Evolutionary conservation across 2,329 filamentous ascomycete species (phyloP).

Genomic region (Bipolaris bicolor): DNA sequence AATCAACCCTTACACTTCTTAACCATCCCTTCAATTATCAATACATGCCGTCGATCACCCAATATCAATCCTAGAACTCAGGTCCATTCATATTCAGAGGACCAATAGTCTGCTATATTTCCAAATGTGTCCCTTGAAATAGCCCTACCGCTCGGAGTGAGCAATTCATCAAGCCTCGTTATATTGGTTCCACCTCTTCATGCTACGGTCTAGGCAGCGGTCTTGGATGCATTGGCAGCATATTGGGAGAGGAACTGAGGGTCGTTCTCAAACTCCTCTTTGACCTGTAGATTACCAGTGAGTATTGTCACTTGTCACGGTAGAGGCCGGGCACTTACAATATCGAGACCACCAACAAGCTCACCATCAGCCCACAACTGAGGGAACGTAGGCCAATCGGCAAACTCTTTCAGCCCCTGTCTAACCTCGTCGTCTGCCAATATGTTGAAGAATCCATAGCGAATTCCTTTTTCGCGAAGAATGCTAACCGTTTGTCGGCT

Average conservation of each 20-base stretch:
- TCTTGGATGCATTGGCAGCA: conserved; percentile 50
- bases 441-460: conserved; percentile 99
- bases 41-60: too few species aligned
- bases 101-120: too few species aligned
- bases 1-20: too few species aligned
- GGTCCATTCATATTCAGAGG: too few species aligned
- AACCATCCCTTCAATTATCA: too few species aligned
- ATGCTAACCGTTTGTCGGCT: conserved; percentile 87
- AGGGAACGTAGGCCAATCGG: conserved; percentile 98
- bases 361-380: conserved; percentile 93
- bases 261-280: conserved; percentile 88
- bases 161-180: neutral
- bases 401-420: conserved; percentile 93
- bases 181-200: neutral
- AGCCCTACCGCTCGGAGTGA: too few species aligned
- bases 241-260: conserved; percentile 81
- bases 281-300: conserved; percentile 66
- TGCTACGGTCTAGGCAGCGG: conserved; percentile 1
- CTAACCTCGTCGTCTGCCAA: conserved; percentile 95
- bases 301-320: neutral
- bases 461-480: conserved; percentile 85
- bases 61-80: too few species aligned
- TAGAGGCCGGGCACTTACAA: conserved; percentile 66
- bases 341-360: conserved; percentile 91
- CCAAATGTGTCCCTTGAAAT: too few species aligned